Percentiles rank a stretch among this genome's conserved stretches.
Evolutionary conservation across 2,329 filamentous ascomycete species (phyloP).

Genomic region (Microcyclospora tardicrescens): DNA sequence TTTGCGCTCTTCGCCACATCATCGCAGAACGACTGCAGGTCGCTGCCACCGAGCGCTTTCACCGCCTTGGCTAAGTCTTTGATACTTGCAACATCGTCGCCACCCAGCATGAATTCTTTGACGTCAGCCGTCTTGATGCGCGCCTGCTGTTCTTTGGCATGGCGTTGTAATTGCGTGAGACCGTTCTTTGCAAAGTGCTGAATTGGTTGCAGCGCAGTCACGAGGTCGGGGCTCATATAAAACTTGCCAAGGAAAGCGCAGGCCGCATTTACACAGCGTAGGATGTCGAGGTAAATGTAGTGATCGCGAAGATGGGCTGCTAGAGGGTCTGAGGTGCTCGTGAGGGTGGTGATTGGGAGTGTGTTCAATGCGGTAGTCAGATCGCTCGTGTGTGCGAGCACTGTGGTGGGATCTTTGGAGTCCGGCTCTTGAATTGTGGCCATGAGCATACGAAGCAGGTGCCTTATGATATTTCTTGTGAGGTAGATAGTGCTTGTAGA

Average conservation of each 20-base stretch:
- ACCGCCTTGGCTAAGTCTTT: constrained; percentile 1
- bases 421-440: too few species aligned
- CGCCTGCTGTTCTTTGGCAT: constrained; percentile 11
- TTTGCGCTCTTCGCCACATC: constrained; percentile 11
- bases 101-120: constrained; percentile 2
- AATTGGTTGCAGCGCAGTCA: constrained; percentile 5
- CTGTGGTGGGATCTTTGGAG: too few species aligned
- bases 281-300: constrained; percentile 16
- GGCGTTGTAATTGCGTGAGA: constrained; percentile 11
- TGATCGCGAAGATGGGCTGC: constrained; percentile 9
- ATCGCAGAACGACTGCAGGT: constrained; percentile 10
- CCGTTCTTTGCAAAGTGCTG: constrained; percentile 9
- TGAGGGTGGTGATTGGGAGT: constrained; percentile 7
- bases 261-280: constrained; percentile 11
- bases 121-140: constrained; percentile 6
- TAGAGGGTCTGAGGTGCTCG: constrained; percentile 4
- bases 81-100: too few species aligned
- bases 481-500: too few species aligned
- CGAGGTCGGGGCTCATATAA: background rate
- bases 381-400: too few species aligned
- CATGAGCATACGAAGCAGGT: too few species aligned
- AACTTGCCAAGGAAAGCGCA: constrained; percentile 6
- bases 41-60: constrained; percentile 6
- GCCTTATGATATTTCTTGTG: too few species aligned
- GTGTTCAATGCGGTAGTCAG: background rate